These are phyloP conservation scores for Cutaneotrichosporon sp. DNA, from an alignment of 1,284 basidiomycete species.

Conservation along the genomic window DNA sequence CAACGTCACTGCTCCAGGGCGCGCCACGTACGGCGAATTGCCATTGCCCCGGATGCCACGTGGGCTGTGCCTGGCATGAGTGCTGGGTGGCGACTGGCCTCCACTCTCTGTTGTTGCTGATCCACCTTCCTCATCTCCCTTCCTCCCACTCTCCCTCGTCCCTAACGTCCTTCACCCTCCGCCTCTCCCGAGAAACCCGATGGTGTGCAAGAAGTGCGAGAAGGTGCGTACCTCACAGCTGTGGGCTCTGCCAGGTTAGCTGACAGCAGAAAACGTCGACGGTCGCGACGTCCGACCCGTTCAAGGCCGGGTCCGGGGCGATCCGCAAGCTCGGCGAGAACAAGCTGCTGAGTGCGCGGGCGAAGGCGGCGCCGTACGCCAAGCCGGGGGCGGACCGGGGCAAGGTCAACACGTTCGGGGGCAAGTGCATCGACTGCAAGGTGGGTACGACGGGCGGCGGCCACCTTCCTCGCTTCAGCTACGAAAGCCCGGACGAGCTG, in stretches of 20 bases:
- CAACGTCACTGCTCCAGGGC: slow-evolving; percentile 6
- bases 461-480: neutral
- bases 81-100: slow-evolving; percentile 6
- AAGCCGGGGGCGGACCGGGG: slow-evolving; percentile 38
- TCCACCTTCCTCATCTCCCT: neutral
- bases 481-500: slow-evolving; percentile 3
- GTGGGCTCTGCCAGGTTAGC: neutral
- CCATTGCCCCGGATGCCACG: slow-evolving; percentile 1
- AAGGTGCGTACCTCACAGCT: slow-evolving; percentile 36
- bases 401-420: slow-evolving; percentile 46
- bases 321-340: slow-evolving; percentile 55
- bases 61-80: too few species aligned
- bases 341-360: slow-evolving; percentile 50
- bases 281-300: slow-evolving; percentile 49
- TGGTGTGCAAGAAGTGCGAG: slow-evolving; percentile 57
- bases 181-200: slow-evolving; percentile 18
- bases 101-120: neutral
- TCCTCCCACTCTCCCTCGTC: neutral
- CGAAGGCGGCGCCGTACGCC: slow-evolving; percentile 41
- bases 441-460: slow-evolving; percentile 22
- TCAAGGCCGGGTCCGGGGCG: slow-evolving; percentile 30
- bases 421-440: slow-evolving; percentile 55
- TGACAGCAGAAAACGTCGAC: slow-evolving; percentile 48
- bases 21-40: slow-evolving; percentile 4
- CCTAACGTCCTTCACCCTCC: too few species aligned